phyloP scores from a whole-genome alignment of 768 basidiomycete species.

The Collybia mongolica region DNA sequence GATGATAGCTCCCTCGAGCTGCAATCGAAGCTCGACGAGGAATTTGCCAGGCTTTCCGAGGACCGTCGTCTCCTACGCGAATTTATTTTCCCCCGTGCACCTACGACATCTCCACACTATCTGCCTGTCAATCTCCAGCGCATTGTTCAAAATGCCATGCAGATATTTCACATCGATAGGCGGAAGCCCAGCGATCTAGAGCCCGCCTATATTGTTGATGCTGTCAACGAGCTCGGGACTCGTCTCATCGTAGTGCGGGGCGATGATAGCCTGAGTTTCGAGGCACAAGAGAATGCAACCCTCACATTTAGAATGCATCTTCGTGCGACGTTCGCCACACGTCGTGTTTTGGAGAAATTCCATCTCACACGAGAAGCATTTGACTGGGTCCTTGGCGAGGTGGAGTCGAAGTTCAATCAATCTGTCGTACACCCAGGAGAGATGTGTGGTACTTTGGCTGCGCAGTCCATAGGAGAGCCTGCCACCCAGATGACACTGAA shows the following conservation, averaged over 20 bases:
- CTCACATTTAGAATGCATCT: conserved; percentile 93
- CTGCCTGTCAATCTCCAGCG: conserved; percentile 95
- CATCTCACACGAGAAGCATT: conserved; percentile 93
- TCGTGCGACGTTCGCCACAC: conserved; percentile 82
- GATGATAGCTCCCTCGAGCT: conserved; percentile 82
- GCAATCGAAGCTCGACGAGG: conserved; percentile 80
- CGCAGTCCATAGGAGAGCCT: conserved; percentile 98
- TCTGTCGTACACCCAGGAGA: conserved; percentile 92
- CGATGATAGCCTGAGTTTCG: conserved; percentile 66
- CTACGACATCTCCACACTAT: conserved; percentile 73
- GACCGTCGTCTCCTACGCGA: conserved; percentile 80
- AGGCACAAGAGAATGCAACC: conserved; percentile 87
- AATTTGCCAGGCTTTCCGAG: conserved; percentile 53
- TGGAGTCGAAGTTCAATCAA: conserved; percentile 94
- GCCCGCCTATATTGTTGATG: conserved; percentile 82
- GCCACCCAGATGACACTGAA: conserved; percentile 99
- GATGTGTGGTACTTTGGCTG: conserved; percentile 98
- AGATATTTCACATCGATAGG: conserved; percentile 96
- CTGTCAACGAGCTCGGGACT: conserved; percentile 70
- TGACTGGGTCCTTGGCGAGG: conserved; percentile 96
- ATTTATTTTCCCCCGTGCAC: conserved; percentile 80
- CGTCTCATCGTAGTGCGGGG: conserved; percentile 89
- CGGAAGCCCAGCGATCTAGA: conserved; percentile 92
- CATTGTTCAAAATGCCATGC: conserved; percentile 91
- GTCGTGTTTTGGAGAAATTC: conserved; percentile 84